These are phyloP conservation scores for Vachellia pachyceras DNA, from an alignment of 306 rosid species.

Conservation along the genomic window DNA sequence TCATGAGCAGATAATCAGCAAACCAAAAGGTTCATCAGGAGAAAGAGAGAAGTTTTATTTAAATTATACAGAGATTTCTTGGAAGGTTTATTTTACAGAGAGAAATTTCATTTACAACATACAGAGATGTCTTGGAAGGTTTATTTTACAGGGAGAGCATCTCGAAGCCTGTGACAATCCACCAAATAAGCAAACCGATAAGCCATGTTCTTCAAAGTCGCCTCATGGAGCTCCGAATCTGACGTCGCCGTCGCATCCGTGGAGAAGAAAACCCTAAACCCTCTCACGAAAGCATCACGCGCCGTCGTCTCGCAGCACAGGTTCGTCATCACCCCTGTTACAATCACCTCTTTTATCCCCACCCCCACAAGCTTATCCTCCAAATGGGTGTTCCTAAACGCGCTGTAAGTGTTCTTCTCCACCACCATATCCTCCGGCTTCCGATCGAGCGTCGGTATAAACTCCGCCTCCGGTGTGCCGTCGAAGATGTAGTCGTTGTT, in stretches of 20 bases:
- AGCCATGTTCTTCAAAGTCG: conserved; percentile 74
- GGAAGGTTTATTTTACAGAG: conserved; percentile 4
- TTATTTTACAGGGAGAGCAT: not conserved
- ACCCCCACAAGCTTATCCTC: conserved; percentile 57
- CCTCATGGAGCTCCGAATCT: conserved; percentile 62
- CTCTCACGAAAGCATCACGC: conserved; percentile 72
- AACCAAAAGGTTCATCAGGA: not conserved
- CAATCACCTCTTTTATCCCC: conserved; percentile 72
- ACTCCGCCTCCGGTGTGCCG: conserved; percentile 59
- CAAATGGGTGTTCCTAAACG: conserved; percentile 54
- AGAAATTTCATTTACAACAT: no score
- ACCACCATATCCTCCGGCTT: conserved; percentile 45
- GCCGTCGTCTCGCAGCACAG: conserved; percentile 83
- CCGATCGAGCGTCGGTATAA: conserved; percentile 51
- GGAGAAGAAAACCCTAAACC: conserved; percentile 73
- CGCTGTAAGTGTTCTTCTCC: conserved; percentile 68
- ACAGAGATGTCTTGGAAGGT: no score
- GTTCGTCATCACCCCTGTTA: conserved; percentile 77
- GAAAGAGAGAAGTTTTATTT: not conserved
- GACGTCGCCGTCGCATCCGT: conserved; percentile 69
- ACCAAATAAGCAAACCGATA: conserved; percentile 74
- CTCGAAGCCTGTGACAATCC: conserved; percentile 51
- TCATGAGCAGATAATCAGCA: not conserved
- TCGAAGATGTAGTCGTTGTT: conserved; percentile 57
- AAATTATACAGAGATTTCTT: not conserved